A percentile compares a stretch with the other conserved stretches of the same genome.
Evolutionary conservation across 2,329 filamentous ascomycete species (phyloP).

Genomic region (Nigrospora osmanthi): DNA sequence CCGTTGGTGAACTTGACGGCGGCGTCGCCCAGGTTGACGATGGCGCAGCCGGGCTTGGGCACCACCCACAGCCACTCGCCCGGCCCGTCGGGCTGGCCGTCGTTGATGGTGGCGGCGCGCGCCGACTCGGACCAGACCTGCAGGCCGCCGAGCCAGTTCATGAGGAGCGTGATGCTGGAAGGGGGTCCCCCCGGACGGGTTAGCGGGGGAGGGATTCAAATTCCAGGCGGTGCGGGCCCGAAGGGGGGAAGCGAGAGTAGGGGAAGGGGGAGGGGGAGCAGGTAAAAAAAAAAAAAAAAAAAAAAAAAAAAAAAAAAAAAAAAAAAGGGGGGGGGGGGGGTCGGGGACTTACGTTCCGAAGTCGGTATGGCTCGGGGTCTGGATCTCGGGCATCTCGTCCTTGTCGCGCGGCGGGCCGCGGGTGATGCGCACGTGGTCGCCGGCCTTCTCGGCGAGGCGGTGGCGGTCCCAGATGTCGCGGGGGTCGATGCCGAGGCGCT

Average conservation of each 20-base stretch:
- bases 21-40: constrained; percentile 29
- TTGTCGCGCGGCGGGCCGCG: constrained; percentile 18
- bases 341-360: constrained; percentile 22
- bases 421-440: constrained; percentile 23
- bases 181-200: too few species aligned
- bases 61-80: constrained; percentile 27
- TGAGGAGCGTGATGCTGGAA: constrained; percentile 25
- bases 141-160: constrained; percentile 30
- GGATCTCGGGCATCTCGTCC: constrained; percentile 21
- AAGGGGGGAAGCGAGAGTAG: too few species aligned
- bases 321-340: too few species aligned
- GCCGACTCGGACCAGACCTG: constrained; percentile 25
- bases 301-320: too few species aligned
- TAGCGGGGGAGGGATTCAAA: too few species aligned
- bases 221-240: too few species aligned
- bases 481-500: constrained; percentile 16
- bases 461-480: constrained; percentile 17
- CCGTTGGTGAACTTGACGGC: constrained; percentile 26
- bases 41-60: constrained; percentile 24
- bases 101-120: constrained; percentile 13
- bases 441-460: constrained; percentile 18
- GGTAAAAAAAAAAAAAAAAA: too few species aligned
- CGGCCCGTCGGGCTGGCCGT: constrained; percentile 16
- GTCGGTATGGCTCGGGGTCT: constrained; percentile 25
- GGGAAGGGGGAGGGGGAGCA: background rate